Base-by-base conservation (phyloP, 495 filamentous ascomycete species). In the Tricharina praecox region DNA sequence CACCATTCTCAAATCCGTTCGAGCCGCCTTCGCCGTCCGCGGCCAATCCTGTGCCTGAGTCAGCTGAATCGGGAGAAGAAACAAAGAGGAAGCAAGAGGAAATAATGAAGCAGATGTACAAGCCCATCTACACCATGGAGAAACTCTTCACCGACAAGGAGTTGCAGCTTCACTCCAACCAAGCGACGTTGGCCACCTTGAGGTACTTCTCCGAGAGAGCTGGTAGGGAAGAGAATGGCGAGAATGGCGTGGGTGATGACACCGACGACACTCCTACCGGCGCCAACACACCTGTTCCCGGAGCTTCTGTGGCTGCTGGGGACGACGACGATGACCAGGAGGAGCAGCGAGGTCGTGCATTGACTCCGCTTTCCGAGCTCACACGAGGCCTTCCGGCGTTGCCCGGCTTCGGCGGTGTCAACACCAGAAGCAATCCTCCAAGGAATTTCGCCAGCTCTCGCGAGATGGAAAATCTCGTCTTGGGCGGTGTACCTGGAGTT, bases 61-160 rank as follows among this genome's bases (percentile, higher is more conserved):
- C 15, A 16, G n/a, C 37, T 19, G 37, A 40, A 40, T 40, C 37
- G 2, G 37, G 20, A 16, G 37, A 40, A 19, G 37, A 40, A 40
- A 21, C 2, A 3, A 30, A 66, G 26, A 66, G 56, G 66, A 30
- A 73, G 67, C 21, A 59, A 47, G 48, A 79, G 73, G 21, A 71
- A 70, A 9, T 70, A 73, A 41, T 78, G 73, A 72, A 70, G 53
- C 71, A 73, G 28, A 60, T 72, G 5, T 65, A 72, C 47, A 59
- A 63, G 62, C 65, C 77, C 35, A 55, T 76, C 0, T 90, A 85
- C 63, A 84, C 79, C 37, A 77, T 96, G 49, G 79, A 93, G 43
- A 82, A 85, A 48, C 75, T 96, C 20, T 95, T 96, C 58, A 93
- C 84, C 0, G 86, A 94, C 50, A 93, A 88, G 65, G 88, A 96